Percentiles rank a stretch among this genome's conserved stretches.
Conservation (phyloP, 2,329 filamentous ascomycete genomes). For the Colletotrichum shisoi region DNA sequence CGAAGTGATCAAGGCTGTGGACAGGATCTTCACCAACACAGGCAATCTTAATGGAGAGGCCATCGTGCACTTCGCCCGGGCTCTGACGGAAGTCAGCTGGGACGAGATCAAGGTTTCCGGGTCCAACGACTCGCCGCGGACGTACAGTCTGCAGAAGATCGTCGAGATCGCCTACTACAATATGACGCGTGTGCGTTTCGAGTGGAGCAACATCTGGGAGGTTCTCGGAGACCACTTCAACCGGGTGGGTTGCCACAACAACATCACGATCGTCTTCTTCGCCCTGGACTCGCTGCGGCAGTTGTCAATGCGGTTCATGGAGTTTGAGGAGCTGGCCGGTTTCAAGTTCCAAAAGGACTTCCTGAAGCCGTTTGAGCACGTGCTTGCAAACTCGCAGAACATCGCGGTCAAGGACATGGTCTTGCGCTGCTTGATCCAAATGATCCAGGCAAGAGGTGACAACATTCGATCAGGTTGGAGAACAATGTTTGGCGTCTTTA, state of each 20-base stretch:
- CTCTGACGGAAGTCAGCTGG: slow-evolving; percentile 96
- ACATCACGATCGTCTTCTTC: slow-evolving; percentile 97
- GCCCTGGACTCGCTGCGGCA: slow-evolving; percentile 94
- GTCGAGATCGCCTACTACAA: slow-evolving; percentile 99
- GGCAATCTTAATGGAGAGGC: slow-evolving; percentile 91
- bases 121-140: slow-evolving; percentile 92
- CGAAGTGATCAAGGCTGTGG: slow-evolving; percentile 90
- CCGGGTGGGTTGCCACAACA: slow-evolving; percentile 93
- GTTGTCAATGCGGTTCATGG: slow-evolving; percentile 98
- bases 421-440: slow-evolving; percentile 92
- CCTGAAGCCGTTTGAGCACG: slow-evolving; percentile 96
- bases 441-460: slow-evolving; percentile 96
- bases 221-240: slow-evolving; percentile 99
- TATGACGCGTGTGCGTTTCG: slow-evolving; percentile 97
- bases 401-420: slow-evolving; percentile 98
- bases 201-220: slow-evolving; percentile 98
- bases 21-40: slow-evolving; percentile 96
- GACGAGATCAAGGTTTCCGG: slow-evolving; percentile 98
- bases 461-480: slow-evolving; percentile 98
- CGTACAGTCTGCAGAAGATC: slow-evolving; percentile 96
- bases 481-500: slow-evolving; percentile 99
- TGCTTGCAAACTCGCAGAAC: slow-evolving; percentile 90
- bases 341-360: slow-evolving; percentile 99
- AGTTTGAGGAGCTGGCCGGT: slow-evolving; percentile 94
- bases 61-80: slow-evolving; percentile 93